Evolutionary conservation across 108 stramenopile genomes (phyloP).

Genomic region (Skeletonema tropicum): DNA sequence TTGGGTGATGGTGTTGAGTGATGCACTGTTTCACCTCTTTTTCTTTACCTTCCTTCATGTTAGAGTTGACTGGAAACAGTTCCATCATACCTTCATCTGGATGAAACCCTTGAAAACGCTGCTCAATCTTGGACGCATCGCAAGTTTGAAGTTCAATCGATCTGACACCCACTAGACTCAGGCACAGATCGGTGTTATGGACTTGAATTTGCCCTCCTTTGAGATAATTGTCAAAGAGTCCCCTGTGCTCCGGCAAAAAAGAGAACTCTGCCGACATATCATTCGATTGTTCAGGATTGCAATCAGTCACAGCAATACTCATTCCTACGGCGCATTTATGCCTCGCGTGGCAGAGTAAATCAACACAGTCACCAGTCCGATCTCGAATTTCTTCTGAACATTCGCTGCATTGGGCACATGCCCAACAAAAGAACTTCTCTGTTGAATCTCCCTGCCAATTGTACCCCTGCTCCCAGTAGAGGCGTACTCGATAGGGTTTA

Average conservation of each 20-base stretch:
- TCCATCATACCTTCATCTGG: constrained; percentile 22
- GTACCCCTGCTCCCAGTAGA: constrained; percentile 66
- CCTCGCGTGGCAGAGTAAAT: constrained; percentile 20
- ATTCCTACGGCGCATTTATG: constrained; percentile 4
- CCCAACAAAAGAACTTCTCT: constrained; percentile 64
- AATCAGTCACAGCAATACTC: background rate
- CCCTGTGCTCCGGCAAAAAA: background rate
- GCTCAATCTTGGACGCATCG: background rate
- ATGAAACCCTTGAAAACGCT: constrained; percentile 12
- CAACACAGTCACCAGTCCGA: constrained; percentile 8
- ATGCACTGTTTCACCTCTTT: constrained; percentile 16
- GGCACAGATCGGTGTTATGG: constrained; percentile 1
- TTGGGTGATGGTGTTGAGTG: constrained; percentile 48
- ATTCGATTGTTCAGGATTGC: background rate
- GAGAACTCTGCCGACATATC: background rate
- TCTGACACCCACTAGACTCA: constrained; percentile 10
- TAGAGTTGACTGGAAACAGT: constrained; percentile 12
- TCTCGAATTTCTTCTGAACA: background rate
- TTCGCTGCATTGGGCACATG: constrained; percentile 15
- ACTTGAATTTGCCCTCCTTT: constrained; percentile 5
- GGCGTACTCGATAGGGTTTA: constrained; percentile 37
- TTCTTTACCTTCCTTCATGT: background rate
- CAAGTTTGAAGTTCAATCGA: constrained; percentile 20
- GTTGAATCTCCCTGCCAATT: constrained; percentile 63
- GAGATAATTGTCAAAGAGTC: background rate